phyloP scores from a whole-genome alignment of 1,139 yeast species.

The Blastobotrys indianensis region DNA sequence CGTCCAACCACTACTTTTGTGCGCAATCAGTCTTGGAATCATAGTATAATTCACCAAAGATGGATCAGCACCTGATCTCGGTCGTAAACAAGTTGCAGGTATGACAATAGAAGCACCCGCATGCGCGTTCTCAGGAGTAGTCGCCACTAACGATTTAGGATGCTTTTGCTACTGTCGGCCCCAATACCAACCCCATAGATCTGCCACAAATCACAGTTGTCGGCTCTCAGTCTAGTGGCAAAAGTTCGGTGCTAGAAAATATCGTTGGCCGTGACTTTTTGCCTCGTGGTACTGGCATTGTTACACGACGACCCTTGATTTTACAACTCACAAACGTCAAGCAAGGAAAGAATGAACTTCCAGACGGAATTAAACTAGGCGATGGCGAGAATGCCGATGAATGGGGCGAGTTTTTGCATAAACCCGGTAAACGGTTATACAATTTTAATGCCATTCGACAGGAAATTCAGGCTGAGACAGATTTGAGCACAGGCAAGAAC shows the following conservation, averaged over 20 bases:
- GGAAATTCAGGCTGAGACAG: conserved; percentile 92
- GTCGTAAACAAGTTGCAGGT: conserved; percentile 87
- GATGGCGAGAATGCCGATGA: conserved; percentile 78
- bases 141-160: conserved; percentile 36
- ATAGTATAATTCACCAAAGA: conserved; percentile 23
- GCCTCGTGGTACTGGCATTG: conserved; percentile 95
- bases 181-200: conserved; percentile 46
- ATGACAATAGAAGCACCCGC: conserved; percentile 14
- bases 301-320: conserved; percentile 87
- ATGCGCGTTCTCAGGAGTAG: conserved; percentile 5
- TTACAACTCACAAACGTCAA: conserved; percentile 62
- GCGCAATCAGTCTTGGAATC: no score
- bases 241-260: conserved; percentile 88
- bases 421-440: conserved; percentile 81
- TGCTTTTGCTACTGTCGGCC: conserved; percentile 91
- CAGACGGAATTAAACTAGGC: conserved; percentile 69
- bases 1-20: no score
- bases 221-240: conserved; percentile 93
- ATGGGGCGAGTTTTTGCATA: conserved; percentile 96
- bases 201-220: conserved; percentile 95
- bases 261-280: conserved; percentile 95
- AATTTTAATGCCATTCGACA: conserved; percentile 86
- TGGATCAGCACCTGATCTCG: conserved; percentile 86
- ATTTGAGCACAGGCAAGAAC: conserved; percentile 86
- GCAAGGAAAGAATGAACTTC: conserved; percentile 75